These are phyloP conservation scores for Tuber borchii DNA, from an alignment of 495 filamentous ascomycete species.

Conservation along the genomic window DNA sequence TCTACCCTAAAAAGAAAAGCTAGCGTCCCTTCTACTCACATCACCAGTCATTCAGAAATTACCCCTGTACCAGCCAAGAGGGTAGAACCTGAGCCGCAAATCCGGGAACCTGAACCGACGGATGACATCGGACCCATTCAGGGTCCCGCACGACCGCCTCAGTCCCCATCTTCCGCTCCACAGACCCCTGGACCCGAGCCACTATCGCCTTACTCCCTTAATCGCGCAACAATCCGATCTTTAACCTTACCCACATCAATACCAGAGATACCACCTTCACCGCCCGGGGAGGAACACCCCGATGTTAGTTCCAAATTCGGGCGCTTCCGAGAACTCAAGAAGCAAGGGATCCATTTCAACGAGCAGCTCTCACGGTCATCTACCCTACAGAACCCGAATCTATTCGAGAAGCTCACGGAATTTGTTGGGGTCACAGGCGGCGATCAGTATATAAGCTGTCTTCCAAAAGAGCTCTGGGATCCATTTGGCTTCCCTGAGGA, in stretches of 20 bases:
- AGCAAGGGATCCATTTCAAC: conserved; percentile 85
- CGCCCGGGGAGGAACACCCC: conserved; percentile 64
- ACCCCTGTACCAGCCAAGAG: not conserved
- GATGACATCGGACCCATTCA: conserved; percentile 34
- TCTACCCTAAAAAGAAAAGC: conserved; percentile 1
- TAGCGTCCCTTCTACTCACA: not conserved
- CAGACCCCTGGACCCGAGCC: conserved; percentile 42
- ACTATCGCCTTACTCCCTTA: conserved; percentile 62
- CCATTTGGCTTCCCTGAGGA: conserved; percentile 58
- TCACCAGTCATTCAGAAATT: not conserved
- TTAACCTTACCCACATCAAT: conserved; percentile 66
- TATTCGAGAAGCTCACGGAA: conserved; percentile 69
- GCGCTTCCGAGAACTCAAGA: conserved; percentile 78
- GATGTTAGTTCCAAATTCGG: conserved; percentile 58
- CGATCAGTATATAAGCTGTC: conserved; percentile 68
- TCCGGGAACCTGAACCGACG: conserved; percentile 13
- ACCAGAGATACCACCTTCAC: conserved; percentile 74
- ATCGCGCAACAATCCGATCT: conserved; percentile 62
- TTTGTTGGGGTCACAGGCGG: conserved; percentile 66
- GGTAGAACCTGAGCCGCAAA: conserved; percentile 13
- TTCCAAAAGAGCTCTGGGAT: conserved; percentile 63
- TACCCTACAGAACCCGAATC: conserved; percentile 71
- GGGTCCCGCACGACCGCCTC: conserved; percentile 34
- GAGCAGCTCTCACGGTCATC: conserved; percentile 63
- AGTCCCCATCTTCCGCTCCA: conserved; percentile 25